phyloP scores from a whole-genome alignment of 371 early-diverging fungal genomes.

The Actinomortierella wolfii region DNA sequence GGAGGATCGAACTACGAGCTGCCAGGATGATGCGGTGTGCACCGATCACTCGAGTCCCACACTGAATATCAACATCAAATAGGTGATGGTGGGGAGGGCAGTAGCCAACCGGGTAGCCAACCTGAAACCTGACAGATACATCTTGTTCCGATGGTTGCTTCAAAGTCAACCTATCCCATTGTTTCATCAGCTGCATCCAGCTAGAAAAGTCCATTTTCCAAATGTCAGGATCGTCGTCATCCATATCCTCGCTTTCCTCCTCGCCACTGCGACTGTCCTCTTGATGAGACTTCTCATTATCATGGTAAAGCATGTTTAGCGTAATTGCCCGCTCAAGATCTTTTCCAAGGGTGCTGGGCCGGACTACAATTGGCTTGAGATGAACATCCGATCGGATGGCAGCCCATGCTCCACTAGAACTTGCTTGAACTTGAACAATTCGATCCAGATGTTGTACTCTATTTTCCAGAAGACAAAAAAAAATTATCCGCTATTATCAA shows the following conservation, averaged over 20 bases:
- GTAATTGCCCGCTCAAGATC: slow-evolving; percentile 52
- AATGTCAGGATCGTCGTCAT: slow-evolving; percentile 11
- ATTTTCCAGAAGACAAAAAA: neutral
- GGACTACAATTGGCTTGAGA: slow-evolving; percentile 18
- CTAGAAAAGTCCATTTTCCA: slow-evolving; percentile 30
- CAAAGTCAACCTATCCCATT: too few species aligned
- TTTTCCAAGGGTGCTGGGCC: slow-evolving; percentile 29
- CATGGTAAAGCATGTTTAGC: slow-evolving; percentile 29
- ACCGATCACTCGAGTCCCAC: slow-evolving; percentile 39
- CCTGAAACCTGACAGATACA: neutral
- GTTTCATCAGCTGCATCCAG: slow-evolving; percentile 17
- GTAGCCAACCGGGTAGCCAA: slow-evolving; percentile 5
- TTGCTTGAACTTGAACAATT: slow-evolving; percentile 57
- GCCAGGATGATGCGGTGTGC: slow-evolving; percentile 58
- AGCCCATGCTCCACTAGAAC: slow-evolving; percentile 63
- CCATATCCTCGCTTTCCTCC: slow-evolving; percentile 10
- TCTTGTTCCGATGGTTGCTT: too few species aligned
- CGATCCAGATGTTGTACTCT: slow-evolving; percentile 56
- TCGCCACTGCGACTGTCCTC: neutral
- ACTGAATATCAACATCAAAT: slow-evolving; percentile 45
- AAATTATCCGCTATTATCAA: neutral
- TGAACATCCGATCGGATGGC: slow-evolving; percentile 56
- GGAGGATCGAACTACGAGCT: slow-evolving; percentile 33
- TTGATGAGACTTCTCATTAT: slow-evolving; percentile 20
- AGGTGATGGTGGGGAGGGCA: slow-evolving; percentile 14